Evolutionary conservation across 805 yeast genomes (phyloP).

Genomic region (Metschnikowia noctiluminum): DNA sequence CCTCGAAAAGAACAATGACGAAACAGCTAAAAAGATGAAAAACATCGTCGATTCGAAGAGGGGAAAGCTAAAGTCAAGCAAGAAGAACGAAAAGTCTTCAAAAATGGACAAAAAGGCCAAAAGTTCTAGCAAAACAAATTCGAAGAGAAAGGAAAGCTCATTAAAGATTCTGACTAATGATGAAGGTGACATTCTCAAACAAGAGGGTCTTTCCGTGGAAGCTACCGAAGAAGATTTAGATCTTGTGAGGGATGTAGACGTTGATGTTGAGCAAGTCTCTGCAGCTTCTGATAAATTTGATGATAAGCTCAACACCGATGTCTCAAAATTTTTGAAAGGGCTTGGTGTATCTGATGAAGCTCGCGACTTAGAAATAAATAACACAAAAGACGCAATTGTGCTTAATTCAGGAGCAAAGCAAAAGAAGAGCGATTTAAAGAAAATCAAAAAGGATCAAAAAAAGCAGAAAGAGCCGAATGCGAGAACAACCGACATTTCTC

Average conservation of each 20-base stretch:
- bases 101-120: neutral
- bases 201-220: conserved; percentile 77
- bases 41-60: neutral
- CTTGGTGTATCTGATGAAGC: conserved; percentile 54
- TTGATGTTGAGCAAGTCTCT: conserved; percentile 47
- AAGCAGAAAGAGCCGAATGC: conserved; percentile 23
- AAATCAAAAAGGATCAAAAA: conserved; percentile 4
- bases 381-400: conserved; percentile 33
- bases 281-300: conserved; percentile 40
- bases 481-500: conserved; percentile 7
- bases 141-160: too few relatives aligned
- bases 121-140: neutral
- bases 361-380: conserved; percentile 20
- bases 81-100: neutral
- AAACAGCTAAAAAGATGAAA: neutral
- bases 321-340: conserved; percentile 58
- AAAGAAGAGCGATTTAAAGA: conserved; percentile 25
- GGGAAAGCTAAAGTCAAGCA: neutral
- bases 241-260: conserved; percentile 55
- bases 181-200: conserved; percentile 43
- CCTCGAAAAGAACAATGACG: neutral
- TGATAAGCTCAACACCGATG: conserved; percentile 47
- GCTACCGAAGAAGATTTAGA: conserved; percentile 82
- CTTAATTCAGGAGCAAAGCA: too few relatives aligned
- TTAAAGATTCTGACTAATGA: too few relatives aligned